Evolutionary conservation across 129 eudicot species (phyloP).

Genomic region (Calendula officinalis): DNA sequence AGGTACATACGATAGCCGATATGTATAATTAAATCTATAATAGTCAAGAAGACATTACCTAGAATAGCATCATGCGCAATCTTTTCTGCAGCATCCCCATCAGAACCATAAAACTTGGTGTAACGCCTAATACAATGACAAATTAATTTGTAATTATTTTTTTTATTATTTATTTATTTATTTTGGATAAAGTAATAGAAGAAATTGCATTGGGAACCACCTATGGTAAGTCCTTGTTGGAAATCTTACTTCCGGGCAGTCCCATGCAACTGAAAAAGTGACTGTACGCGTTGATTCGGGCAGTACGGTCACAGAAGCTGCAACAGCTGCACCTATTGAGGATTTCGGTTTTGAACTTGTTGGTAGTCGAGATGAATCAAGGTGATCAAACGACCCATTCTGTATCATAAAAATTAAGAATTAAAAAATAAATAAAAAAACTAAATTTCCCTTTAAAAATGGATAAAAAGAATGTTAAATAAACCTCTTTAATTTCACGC

Average conservation of each 20-base stretch:
- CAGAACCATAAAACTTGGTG: conserved; percentile 77
- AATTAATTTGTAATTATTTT: too few species aligned
- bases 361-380: conserved; percentile 58
- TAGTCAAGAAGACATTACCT: conserved; percentile 41
- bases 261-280: conserved; percentile 91
- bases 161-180: too few species aligned
- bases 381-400: conserved; percentile 88
- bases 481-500: conserved; percentile 86
- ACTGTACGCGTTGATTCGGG: conserved; percentile 54
- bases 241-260: conserved; percentile 79
- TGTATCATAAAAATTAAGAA: conserved; percentile 32
- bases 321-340: conserved; percentile 84
- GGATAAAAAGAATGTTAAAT: conserved; percentile 12
- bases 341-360: conserved; percentile 64
- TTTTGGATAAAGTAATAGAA: background rate
- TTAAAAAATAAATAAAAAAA: background rate
- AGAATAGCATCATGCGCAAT: conserved; percentile 85
- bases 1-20: background rate
- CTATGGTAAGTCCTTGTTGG: conserved; percentile 79
- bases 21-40: background rate
- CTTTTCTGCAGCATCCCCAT: conserved; percentile 64
- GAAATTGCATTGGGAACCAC: conserved; percentile 27
- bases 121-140: conserved; percentile 59
- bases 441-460: background rate
- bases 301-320: conserved; percentile 77